Conservation (phyloP, 192 early-diverging fungal genomes). For the Entophlyctis helioformis region DNA sequence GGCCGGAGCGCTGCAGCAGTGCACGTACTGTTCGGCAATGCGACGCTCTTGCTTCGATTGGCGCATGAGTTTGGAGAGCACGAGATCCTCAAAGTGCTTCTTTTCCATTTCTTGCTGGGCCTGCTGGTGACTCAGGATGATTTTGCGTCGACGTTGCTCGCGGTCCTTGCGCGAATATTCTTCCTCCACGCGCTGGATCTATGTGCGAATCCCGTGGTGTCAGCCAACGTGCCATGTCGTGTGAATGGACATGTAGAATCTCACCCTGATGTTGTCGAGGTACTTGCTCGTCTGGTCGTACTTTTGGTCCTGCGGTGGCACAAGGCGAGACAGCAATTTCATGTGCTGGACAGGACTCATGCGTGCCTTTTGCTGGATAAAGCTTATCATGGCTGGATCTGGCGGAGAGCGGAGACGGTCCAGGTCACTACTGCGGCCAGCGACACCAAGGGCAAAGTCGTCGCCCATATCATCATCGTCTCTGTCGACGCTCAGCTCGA, state of each 20-base stretch:
- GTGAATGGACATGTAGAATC: background rate
- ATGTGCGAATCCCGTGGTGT: too few species aligned
- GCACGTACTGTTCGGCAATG: slow-evolving; percentile 41
- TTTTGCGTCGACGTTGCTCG: slow-evolving; percentile 36
- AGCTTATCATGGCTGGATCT: slow-evolving; percentile 21
- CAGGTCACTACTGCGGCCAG: too few species aligned
- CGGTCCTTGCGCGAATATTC: slow-evolving; percentile 30
- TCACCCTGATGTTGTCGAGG: slow-evolving; percentile 30
- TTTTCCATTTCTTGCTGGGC: slow-evolving; percentile 31
- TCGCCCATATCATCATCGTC: too few species aligned
- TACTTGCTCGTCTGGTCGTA: slow-evolving; percentile 20
- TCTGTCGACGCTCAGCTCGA: too few species aligned
- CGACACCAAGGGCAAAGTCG: too few species aligned
- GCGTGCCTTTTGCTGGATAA: slow-evolving; percentile 13
- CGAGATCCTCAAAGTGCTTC: slow-evolving; percentile 25
- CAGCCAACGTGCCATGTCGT: background rate
- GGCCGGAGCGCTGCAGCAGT: background rate
- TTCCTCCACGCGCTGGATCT: slow-evolving; percentile 25
- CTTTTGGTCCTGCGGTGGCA: slow-evolving; percentile 9
- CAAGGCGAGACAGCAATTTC: slow-evolving; percentile 14
- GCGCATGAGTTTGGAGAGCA: slow-evolving; percentile 29
- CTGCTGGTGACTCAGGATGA: slow-evolving; percentile 30
- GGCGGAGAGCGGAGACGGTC: too few species aligned
- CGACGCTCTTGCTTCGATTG: slow-evolving; percentile 51
- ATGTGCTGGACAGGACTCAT: slow-evolving; percentile 27